A percentile compares a stretch with the other conserved stretches of the same genome.
phyloP scores from a whole-genome alignment of 2,329 filamentous ascomycete species.

The Calonectria leucothoes region DNA sequence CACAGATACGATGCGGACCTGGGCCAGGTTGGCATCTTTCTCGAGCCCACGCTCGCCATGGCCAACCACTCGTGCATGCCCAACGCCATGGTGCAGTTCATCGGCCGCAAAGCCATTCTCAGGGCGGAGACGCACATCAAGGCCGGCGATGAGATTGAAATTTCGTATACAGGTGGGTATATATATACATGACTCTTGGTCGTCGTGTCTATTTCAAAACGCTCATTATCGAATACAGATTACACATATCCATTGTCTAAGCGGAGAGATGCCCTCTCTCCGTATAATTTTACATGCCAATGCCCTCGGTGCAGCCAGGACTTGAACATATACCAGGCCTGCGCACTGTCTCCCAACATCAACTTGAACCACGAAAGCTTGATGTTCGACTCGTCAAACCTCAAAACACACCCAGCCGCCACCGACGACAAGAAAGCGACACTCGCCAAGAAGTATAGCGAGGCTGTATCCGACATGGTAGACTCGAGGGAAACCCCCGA shows the following conservation, averaged over 20 bases:
- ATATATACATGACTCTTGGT: constrained; percentile 38
- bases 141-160: constrained; percentile 67
- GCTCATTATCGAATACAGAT: constrained; percentile 50
- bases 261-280: constrained; percentile 55
- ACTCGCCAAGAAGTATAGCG: constrained; percentile 28
- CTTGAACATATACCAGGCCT: constrained; percentile 66
- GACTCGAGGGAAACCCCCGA: constrained; percentile 39
- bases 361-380: constrained; percentile 59
- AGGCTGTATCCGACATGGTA: constrained; percentile 44
- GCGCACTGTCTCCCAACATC: constrained; percentile 53
- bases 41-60: constrained; percentile 68
- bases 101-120: constrained; percentile 62
- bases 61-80: constrained; percentile 73
- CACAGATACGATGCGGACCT: constrained; percentile 65
- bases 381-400: constrained; percentile 51
- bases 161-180: constrained; percentile 73
- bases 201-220: not conserved
- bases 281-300: constrained; percentile 65
- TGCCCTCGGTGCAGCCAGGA: constrained; percentile 63
- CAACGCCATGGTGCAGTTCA: constrained; percentile 68
- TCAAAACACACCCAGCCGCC: constrained; percentile 43
- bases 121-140: constrained; percentile 62
- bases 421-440: constrained; percentile 29
- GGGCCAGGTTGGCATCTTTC: constrained; percentile 64
- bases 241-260: constrained; percentile 57